Percentiles rank a stretch among this genome's conserved stretches.
These are phyloP conservation scores for Acidiella bohemica DNA, from an alignment of 495 filamentous ascomycete genomes.

Conservation along the genomic window DNA sequence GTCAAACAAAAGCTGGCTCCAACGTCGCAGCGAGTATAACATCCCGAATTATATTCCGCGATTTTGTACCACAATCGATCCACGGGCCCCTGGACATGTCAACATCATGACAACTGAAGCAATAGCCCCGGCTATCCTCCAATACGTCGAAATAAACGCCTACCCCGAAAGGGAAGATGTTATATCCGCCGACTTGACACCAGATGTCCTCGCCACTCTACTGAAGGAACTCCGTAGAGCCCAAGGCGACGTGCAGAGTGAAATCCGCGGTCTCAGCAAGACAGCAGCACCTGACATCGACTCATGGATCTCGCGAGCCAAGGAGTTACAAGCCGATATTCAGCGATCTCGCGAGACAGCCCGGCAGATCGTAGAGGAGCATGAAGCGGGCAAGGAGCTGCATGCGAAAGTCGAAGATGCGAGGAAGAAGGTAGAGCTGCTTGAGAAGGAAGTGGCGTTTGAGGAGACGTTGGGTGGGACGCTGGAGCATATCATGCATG, in stretches of 20 bases:
- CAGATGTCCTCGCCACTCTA: slow-evolving; percentile 45
- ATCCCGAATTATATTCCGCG: no score
- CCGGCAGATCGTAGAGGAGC: slow-evolving; percentile 57
- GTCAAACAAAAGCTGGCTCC: no score
- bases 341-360: slow-evolving; percentile 56
- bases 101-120: no score
- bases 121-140: slow-evolving; percentile 56
- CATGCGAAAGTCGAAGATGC: slow-evolving; percentile 48
- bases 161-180: slow-evolving; percentile 64
- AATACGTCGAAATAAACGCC: slow-evolving; percentile 52
- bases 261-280: slow-evolving; percentile 59
- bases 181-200: slow-evolving; percentile 46
- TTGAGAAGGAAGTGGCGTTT: slow-evolving; percentile 64
- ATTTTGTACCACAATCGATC: no score
- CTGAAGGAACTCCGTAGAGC: slow-evolving; percentile 51
- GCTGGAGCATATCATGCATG: slow-evolving; percentile 44
- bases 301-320: slow-evolving; percentile 70
- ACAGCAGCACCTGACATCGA: slow-evolving; percentile 65
- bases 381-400: slow-evolving; percentile 49
- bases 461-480: slow-evolving; percentile 52
- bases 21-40: no score
- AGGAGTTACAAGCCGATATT: slow-evolving; percentile 71
- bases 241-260: slow-evolving; percentile 53
- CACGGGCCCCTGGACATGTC: no score
- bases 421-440: slow-evolving; percentile 53